Percentiles rank a stretch among this genome's conserved stretches.
Evolutionary conservation across 2,329 filamentous ascomycete species (phyloP).

Genomic region (Diaporthe destruens): DNA sequence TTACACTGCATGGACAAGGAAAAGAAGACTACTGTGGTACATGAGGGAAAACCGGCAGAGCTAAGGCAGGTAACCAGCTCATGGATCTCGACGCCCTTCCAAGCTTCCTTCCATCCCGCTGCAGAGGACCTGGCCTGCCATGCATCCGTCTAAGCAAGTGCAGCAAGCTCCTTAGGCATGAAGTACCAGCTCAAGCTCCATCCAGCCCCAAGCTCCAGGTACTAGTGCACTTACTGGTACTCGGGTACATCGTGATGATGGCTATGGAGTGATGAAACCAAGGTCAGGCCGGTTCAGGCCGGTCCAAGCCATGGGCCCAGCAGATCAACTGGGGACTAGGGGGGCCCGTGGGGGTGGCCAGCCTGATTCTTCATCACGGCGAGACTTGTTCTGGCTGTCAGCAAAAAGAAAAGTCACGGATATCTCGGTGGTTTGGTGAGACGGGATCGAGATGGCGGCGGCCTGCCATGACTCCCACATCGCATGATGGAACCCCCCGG

Average conservation of each 20-base stretch:
- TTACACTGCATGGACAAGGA: not conserved
- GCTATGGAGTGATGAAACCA: slow-evolving; percentile 8
- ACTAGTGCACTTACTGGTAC: not conserved
- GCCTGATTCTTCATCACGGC: not conserved
- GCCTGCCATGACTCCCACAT: not conserved
- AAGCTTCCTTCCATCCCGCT: not conserved
- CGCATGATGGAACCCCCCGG: not conserved
- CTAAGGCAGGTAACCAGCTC: not conserved
- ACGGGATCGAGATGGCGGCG: slow-evolving; percentile 23
- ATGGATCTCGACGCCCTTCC: not conserved
- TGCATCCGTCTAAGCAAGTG: not conserved
- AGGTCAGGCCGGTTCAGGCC: slow-evolving; percentile 8
- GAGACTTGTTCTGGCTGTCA: slow-evolving; percentile 2
- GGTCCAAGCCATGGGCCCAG: not conserved
- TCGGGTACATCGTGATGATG: slow-evolving; percentile 9
- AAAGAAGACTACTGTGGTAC: not conserved
- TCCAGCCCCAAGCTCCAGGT: not conserved
- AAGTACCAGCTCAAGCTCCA: not conserved
- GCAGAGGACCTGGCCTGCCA: not conserved
- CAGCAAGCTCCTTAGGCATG: slow-evolving; percentile 1
- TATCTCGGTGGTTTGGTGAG: slow-evolving; percentile 5
- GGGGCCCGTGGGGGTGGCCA: not conserved
- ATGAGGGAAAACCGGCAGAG: not conserved
- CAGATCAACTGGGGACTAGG: slow-evolving; percentile 13
- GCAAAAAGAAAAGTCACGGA: not conserved